Conservation (phyloP, 2,329 filamentous ascomycete genomes). For the Mycosphaerella sp. region DNA sequence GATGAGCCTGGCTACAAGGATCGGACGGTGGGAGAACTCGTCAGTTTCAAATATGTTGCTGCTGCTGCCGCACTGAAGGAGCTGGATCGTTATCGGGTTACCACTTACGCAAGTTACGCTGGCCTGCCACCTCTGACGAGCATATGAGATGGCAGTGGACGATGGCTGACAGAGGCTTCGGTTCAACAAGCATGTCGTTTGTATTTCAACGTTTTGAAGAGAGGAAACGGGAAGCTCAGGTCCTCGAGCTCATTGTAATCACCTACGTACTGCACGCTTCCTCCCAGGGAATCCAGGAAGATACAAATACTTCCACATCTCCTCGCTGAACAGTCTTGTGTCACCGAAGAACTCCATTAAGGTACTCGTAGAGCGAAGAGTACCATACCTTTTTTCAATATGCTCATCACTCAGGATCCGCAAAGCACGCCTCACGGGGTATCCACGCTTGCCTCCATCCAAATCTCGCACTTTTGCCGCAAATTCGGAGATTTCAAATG, state of each 20-base stretch:
- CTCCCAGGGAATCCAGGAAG: neutral
- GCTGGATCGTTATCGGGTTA: conserved; percentile 36
- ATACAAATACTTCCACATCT: conserved; percentile 12
- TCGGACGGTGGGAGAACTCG: conserved; percentile 34
- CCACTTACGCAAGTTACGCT: conserved; percentile 16
- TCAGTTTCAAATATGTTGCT: conserved; percentile 51
- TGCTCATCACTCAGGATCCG: neutral
- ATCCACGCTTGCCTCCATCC: neutral
- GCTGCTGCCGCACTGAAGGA: conserved; percentile 48
- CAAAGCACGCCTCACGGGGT: neutral
- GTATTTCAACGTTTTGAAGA: too few relatives aligned
- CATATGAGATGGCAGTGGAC: neutral
- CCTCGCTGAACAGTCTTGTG: conserved; percentile 11
- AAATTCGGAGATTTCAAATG: neutral
- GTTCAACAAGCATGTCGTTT: neutral
- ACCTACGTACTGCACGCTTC: neutral
- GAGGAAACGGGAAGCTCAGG: too few relatives aligned
- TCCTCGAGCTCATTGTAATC: neutral
- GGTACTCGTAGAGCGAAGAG: neutral
- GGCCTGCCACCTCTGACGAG: conserved; percentile 2
- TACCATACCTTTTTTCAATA: neutral
- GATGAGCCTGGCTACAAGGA: conserved; percentile 33
- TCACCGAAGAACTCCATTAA: conserved; percentile 12
- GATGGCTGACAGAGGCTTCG: neutral
- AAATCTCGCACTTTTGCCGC: neutral